These are phyloP conservation scores for Gillenia trifoliata DNA, from an alignment of 306 rosid genomes.

Conservation along the genomic window DNA sequence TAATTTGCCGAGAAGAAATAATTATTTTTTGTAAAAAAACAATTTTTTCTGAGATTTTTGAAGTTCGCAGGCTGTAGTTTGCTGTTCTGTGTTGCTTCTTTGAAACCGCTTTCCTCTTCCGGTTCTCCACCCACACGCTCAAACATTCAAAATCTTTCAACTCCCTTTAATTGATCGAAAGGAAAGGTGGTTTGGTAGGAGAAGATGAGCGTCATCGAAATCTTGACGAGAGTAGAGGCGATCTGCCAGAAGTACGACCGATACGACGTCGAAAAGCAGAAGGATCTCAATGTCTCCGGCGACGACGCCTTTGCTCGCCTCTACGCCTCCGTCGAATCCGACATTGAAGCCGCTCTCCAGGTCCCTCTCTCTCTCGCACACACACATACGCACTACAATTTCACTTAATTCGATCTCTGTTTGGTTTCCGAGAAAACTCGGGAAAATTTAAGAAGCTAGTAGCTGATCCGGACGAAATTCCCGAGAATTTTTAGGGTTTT, in stretches of 20 bases:
- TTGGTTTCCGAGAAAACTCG: slow-evolving; percentile 2
- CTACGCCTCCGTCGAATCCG: slow-evolving; percentile 65
- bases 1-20: no score
- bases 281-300: slow-evolving; percentile 75
- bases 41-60: neutral
- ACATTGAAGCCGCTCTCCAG: slow-evolving; percentile 71
- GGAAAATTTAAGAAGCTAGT: neutral
- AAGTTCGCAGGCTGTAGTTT: neutral
- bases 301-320: slow-evolving; percentile 94
- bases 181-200: no score
- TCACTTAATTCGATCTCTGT: slow-evolving; percentile 4
- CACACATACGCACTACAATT: neutral
- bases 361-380: slow-evolving; percentile 21
- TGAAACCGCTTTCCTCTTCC: neutral
- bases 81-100: neutral
- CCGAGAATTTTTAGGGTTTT: neutral
- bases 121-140: neutral
- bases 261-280: slow-evolving; percentile 80
- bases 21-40: no score
- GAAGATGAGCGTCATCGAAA: slow-evolving; percentile 87
- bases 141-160: neutral
- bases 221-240: slow-evolving; percentile 89
- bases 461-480: slow-evolving; percentile 4
- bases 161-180: no score
- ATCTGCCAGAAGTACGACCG: slow-evolving; percentile 92